Evolutionary conservation across 768 basidiomycete genomes (phyloP), one percentile per base, ranked within the genome.

Genomic region (Mycena alexandri): DNA sequence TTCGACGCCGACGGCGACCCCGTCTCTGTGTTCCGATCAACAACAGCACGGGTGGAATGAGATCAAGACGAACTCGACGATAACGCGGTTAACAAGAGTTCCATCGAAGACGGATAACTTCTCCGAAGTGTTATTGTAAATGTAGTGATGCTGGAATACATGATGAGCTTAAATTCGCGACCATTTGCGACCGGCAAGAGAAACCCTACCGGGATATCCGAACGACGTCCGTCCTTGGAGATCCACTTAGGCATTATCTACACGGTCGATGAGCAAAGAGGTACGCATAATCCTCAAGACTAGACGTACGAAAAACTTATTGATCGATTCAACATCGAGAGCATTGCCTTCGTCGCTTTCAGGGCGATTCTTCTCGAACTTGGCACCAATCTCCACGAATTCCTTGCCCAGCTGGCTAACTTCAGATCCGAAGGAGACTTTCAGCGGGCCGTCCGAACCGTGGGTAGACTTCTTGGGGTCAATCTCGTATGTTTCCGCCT

Each of bases 401-500:
- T 44, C 5, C 33, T 19, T 57, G 5, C 24, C 41, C 7, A 25
- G 43, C 16, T 61, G 38, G 10, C 48, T 22, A 22, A 24, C 10
- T 5, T 55, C 51, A 5, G 61, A 56, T 8, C 72, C 65, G 7
- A 33, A 19, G 13, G 78, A 77, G n/a, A 79, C 67, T 17, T 68
- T 59, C 48, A 80, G 58, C 1, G 78, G 79, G 5, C 79, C 79
- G 0, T 73, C 70, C 61, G 80, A 78, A 0, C 83, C 83, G 50
- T 84, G 83, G 0, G 76, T 77, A 2, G 74, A 54, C 44, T 68
- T 63, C 42, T 59, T 69, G 1, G 73, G 64, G 7, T 68, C 71
- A 9, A 76, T 71, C 14, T 79, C 69, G 61, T 81, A 83, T 0
- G 79, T 80, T 65, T 83, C 82, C 0, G 65, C 54, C 75, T 69